A percentile compares a stretch with the other conserved stretches of the same genome.
phyloP scores from a whole-genome alignment of 495 filamentous ascomycete genomes.

The Durotheca rogersii region DNA sequence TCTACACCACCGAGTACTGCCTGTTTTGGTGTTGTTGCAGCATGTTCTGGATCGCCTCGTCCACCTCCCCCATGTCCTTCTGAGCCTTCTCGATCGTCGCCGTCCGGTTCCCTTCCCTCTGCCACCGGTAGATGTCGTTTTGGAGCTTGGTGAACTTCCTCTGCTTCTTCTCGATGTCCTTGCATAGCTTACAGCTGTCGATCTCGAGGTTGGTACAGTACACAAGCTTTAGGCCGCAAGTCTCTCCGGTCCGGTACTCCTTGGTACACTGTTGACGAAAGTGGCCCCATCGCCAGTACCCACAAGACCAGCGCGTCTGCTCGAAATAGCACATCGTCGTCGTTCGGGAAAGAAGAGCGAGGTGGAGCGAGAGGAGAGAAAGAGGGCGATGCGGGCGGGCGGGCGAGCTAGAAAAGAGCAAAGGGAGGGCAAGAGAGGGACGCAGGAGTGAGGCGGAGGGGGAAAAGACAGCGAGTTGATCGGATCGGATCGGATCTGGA shows the following conservation, averaged over 20 bases:
- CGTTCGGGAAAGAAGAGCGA: slow-evolving; percentile 1
- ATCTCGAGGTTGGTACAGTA: slow-evolving; percentile 61
- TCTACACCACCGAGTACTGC: slow-evolving; percentile 35
- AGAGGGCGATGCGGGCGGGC: neutral
- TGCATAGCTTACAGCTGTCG: slow-evolving; percentile 78
- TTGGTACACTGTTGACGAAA: slow-evolving; percentile 93
- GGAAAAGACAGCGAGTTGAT: no score
- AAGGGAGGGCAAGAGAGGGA: no score
- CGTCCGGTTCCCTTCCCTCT: slow-evolving; percentile 65
- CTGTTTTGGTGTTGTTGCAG: slow-evolving; percentile 49
- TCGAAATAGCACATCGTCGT: slow-evolving; percentile 66
- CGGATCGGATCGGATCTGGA: slow-evolving; percentile 12
- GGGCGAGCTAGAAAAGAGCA: neutral
- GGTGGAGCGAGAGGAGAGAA: neutral
- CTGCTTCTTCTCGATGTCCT: slow-evolving; percentile 85
- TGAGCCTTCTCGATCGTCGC: slow-evolving; percentile 80
- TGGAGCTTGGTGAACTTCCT: slow-evolving; percentile 73
- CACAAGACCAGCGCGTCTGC: slow-evolving; percentile 65
- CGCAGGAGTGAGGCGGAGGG: no score
- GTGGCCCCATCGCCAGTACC: slow-evolving; percentile 93
- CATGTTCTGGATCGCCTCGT: slow-evolving; percentile 63
- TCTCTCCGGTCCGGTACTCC: slow-evolving; percentile 97
- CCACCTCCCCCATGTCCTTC: slow-evolving; percentile 60
- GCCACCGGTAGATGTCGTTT: slow-evolving; percentile 80
- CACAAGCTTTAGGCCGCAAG: slow-evolving; percentile 93